Base-by-base conservation (phyloP, 495 filamentous ascomycete genomes). In the Talaromyces stipitatus region DNA sequence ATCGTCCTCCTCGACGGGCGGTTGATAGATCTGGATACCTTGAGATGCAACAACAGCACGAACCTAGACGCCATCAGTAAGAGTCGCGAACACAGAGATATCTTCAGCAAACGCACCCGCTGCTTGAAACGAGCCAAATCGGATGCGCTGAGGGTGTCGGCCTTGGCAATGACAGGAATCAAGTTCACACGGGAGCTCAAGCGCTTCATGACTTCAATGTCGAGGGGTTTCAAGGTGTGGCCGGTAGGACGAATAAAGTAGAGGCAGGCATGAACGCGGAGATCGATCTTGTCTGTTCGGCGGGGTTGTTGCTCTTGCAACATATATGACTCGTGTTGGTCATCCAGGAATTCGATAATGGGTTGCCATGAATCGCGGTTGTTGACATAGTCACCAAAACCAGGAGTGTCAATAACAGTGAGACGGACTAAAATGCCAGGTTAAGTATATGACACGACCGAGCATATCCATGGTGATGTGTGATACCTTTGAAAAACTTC, bases 321-420 rank as follows among this genome's bases (percentile, higher is more conserved):
- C 94, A 98, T 98, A 71, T 98, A 98, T 12, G 94, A 97, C 80
- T 98, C 94, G 75, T 98, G 94, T 81, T 98, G 94, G 76, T 98
- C 94, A 74, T 98, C 94, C 65, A 98, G 77, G 80, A 98, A 98
- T 76, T 98, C 94, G 74, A 98, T 97, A 69, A 98, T 97, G 60
- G 94, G 94, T 81, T 96, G 92, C 94, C 94, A 98, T 41, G 92
- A 96, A 75, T 98, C 94, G 61, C 92, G 87, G 82, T 98, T 98
- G 87, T 98, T 98, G 71, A 98, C 94, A 70, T 97, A 98, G 82
- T 98, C 94, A 72, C 94, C 94, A 66, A 98, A 98, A 60, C 94
- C 94, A 56, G 94, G 94, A 61, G 94, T 98, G 72, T 98, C 94
- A 69, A 98, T 98, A 60, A 98, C 94, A 50, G 94, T 98, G 58